Evolutionary conservation across 1,284 basidiomycete genomes (phyloP), one percentile per base, ranked within the genome.

Genomic region (Anthracocystis panici-leucophaei): DNA sequence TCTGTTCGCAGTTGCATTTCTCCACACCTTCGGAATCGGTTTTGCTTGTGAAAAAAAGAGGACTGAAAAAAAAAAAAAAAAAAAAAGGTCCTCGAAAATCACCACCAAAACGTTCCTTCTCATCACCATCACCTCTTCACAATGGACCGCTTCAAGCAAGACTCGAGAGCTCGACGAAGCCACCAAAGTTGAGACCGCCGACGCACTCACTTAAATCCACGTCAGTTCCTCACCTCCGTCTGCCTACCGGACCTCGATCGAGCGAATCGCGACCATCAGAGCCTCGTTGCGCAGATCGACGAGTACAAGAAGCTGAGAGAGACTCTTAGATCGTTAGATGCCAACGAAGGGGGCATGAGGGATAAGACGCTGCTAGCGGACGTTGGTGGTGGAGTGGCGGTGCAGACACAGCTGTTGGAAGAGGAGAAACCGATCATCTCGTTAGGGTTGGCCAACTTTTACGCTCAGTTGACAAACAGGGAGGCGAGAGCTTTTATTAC

Each of bases 401-500:
- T 49, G 4, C 46, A 57, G 45, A 73, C 65, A 2, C 53, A 61
- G 49, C 54, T 74, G 58, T n/a, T 62, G 12, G 38, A 75, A 5
- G 53, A 66, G 0, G 75, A 74, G 27, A 57, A 69, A 4, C 75
- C 75, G 3, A 69, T 77, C 53, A 41, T 77, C 27, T 74, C 67
- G 25, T 27, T 77, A 3, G 71, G 75, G 7, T 57, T 67, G 0
- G 70, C 64, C 60, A 69, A 74, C 54, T 77, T 77, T 31, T 77
- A 75, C 23, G 72, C 69, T 10, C 62, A 74, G 29, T 44, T 77
- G 7, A 62, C 66, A 2, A 74, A 70, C 46, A 66, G 67, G 40
- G 75, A 75, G 42, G 75, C 70, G 29, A 57, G 71, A 51, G 75
- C 71, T 1, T 77, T 75, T 45, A 74, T 77, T 42, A 71, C 57